phyloP scores from a whole-genome alignment of 176 grass and related monocot genomes.

The Phyllostachys edulis region DNA sequence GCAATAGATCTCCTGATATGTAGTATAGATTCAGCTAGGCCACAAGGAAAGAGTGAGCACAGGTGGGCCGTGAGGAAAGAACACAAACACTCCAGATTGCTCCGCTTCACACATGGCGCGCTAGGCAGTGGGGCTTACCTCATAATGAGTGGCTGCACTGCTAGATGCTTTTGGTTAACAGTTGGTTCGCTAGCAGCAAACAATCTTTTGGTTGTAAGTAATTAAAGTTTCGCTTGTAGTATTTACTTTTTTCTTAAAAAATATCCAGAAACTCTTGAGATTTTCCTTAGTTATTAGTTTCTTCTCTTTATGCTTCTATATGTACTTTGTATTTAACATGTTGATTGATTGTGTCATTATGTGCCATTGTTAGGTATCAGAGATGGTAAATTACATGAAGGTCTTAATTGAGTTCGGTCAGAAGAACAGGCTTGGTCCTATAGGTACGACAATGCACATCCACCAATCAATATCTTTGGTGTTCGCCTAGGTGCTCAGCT shows the following conservation, averaged over 20 bases:
- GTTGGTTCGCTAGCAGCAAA: too few species aligned
- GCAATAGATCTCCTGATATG: too few species aligned
- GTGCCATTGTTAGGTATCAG: slow-evolving; percentile 67
- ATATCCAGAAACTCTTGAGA: background rate
- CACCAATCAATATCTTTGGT: background rate
- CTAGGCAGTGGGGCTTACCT: too few species aligned
- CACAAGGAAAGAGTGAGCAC: too few species aligned
- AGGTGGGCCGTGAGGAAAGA: too few species aligned
- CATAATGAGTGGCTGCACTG: too few species aligned
- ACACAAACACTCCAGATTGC: too few species aligned
- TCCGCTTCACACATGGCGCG: too few species aligned
- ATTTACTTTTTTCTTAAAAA: background rate
- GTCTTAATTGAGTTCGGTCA: slow-evolving; percentile 89
- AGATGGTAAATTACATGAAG: slow-evolving; percentile 99
- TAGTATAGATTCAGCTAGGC: too few species aligned
- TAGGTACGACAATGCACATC: slow-evolving; percentile 49
- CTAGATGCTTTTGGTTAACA: too few species aligned
- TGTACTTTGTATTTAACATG: background rate
- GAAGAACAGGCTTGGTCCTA: slow-evolving; percentile 81
- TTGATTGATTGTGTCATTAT: background rate
- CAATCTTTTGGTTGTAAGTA: slow-evolving; percentile 56
- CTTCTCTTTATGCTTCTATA: background rate
- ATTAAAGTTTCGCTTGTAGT: background rate
- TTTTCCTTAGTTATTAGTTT: background rate
- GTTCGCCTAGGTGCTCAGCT: background rate